Percentiles rank a stretch among this genome's conserved stretches.
Conservation (phyloP, 2,329 filamentous ascomycete species). For the Trichoderma semiorbis region DNA sequence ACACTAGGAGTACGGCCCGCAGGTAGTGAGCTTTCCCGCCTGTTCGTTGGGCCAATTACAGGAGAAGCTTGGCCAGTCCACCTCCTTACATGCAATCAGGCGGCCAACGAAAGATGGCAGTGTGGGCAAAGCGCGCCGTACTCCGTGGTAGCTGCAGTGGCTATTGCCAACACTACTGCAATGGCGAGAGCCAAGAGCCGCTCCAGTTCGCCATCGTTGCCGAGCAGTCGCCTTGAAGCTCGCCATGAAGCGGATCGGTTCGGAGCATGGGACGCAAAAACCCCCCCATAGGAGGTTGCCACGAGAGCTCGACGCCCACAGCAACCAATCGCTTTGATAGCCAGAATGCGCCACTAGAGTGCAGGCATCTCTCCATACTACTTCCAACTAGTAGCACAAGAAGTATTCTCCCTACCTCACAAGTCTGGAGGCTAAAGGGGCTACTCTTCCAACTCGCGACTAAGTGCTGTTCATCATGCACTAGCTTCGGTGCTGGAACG, state of each 20-base stretch:
- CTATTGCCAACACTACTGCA: neutral
- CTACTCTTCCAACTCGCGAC: neutral
- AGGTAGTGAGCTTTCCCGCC: neutral
- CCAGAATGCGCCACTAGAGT: neutral
- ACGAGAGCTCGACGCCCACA: slow-evolving; percentile 4
- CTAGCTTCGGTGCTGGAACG: neutral
- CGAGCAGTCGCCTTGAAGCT: neutral
- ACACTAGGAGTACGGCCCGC: slow-evolving; percentile 14
- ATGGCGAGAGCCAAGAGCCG: neutral
- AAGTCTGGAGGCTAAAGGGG: neutral
- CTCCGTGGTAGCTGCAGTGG: neutral
- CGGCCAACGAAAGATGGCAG: slow-evolving; percentile 4
- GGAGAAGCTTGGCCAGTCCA: neutral
- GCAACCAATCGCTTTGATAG: neutral
- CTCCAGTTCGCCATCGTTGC: neutral
- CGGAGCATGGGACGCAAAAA: neutral
- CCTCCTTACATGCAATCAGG: neutral
- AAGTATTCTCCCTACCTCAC: neutral
- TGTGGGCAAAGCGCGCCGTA: neutral
- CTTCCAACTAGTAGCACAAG: neutral
- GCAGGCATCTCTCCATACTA: neutral
- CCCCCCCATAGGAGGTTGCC: slow-evolving; percentile 1
- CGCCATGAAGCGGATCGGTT: neutral
- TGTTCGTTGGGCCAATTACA: neutral
- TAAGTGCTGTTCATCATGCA: neutral